Base-by-base conservation (phyloP, 331 rosid genomes). In the Phaseolus coccineus region DNA sequence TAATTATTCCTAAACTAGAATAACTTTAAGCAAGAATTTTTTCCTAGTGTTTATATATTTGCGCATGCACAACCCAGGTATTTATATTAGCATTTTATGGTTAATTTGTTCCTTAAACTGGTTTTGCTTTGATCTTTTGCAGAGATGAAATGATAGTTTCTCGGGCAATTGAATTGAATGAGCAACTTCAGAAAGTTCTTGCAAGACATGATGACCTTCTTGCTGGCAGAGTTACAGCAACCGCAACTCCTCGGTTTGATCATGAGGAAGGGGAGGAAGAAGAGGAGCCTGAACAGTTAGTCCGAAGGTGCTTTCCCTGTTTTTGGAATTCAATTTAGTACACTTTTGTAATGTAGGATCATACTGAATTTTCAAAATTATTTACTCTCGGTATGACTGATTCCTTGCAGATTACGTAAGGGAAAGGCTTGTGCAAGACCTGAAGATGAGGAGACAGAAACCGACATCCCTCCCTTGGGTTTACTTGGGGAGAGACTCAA, bases 401-500 rank as follows among this genome's bases (percentile, higher is more conserved):
- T 61, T 46, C 61, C 56, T 42, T 63, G 81, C 87, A 95, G 99
- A 89, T 85, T 95, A 80, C 97, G 96, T 52, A 95, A 95, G 82
- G 99, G 99, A 80, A 95, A 95, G 84, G 99, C 99, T 52, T 90
- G 98, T 80, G 93, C 89, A 25, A 88, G 86, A 84, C 95, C 93
- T 13, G 97, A 94, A 84, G 97, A 91, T 35, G 97, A 90, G 83
- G 88, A 82, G 76, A 77, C 74, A 14, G 79, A 91, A 62, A 73
- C 72, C 1, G 92, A 88, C 82, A 87, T 81, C 8, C 84, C 86
- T 25, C 84, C 63, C 57, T 70, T 88, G 77, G 85, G 91, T 58
- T 83, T 89, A 62, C 84, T 86, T 33, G 98, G 94, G 35, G 97
- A 89, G 82, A 88, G 90, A 82, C 84, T 88, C 67, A 91, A 92